Conservation (phyloP, 306 rosid species). For the Medicago arabica region DNA sequence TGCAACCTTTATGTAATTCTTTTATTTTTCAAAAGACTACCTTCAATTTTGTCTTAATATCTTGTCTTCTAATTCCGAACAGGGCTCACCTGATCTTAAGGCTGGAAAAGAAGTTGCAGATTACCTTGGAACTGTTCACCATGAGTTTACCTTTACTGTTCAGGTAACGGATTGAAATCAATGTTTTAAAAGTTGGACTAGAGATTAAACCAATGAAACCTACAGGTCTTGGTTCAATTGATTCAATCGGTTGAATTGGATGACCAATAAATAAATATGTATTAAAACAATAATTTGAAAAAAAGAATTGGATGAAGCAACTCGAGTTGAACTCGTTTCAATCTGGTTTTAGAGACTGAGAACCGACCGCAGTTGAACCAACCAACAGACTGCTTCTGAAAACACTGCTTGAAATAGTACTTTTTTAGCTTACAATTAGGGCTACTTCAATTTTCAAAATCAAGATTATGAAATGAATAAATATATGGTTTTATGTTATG, state of each 20-base stretch:
- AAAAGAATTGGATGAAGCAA: too few relatives aligned
- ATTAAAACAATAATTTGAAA: too few relatives aligned
- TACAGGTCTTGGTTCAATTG: not conserved
- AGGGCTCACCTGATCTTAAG: constrained; percentile 99
- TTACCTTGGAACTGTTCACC: constrained; percentile 88
- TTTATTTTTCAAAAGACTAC: not conserved
- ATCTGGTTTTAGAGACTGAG: too few relatives aligned
- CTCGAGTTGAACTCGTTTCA: too few relatives aligned
- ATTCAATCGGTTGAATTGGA: not conserved
- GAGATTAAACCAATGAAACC: not conserved
- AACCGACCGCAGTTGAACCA: not conserved
- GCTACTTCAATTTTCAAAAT: not conserved
- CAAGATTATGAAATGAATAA: constrained; percentile 7
- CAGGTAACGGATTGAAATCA: constrained; percentile 53
- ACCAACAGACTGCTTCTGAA: not conserved
- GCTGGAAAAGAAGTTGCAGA: constrained; percentile 96
- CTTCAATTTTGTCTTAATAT: constrained; percentile 14
- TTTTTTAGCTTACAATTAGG: not conserved
- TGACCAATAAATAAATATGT: not conserved
- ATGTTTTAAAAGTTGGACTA: not conserved
- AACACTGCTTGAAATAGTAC: not conserved
- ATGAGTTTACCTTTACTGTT: constrained; percentile 85
- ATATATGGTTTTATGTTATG: constrained; percentile 23
- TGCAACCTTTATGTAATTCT: not conserved
- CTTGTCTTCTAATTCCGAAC: constrained; percentile 27